A percentile compares a stretch with the other conserved stretches of the same genome.
Evolutionary conservation across 305 asterid genomes (phyloP).

Genomic region (Salvia sclarea): DNA sequence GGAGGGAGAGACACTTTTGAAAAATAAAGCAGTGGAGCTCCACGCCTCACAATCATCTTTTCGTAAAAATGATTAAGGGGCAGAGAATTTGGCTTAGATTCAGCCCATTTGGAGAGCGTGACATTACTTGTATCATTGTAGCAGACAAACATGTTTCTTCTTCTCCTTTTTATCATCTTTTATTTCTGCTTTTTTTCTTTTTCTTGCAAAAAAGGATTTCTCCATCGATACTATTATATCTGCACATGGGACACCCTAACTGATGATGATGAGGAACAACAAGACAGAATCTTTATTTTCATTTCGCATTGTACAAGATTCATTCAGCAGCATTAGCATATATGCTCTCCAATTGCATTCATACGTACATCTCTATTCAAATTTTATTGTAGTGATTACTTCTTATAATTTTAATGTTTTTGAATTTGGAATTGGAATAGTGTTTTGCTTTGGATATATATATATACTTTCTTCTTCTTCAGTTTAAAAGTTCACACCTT

Average conservation of each 20-base stretch:
- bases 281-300: conserved; percentile 12
- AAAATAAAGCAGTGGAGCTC: conserved; percentile 37
- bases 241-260: conserved; percentile 12
- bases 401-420: background rate
- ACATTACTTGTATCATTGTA: conserved; percentile 31
- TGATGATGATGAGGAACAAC: conserved; percentile 12
- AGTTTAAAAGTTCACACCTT: background rate
- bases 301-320: background rate
- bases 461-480: background rate
- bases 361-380: background rate
- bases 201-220: conserved; percentile 15
- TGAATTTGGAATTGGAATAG: too few relatives aligned
- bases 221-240: conserved; percentile 11
- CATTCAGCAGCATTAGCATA: conserved; percentile 5
- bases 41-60: conserved; percentile 41
- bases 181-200: background rate
- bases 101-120: conserved; percentile 40
- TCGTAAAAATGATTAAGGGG: conserved; percentile 26
- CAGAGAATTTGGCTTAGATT: conserved; percentile 30
- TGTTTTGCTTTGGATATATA: too few relatives aligned
- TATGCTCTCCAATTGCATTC: background rate
- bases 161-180: background rate
- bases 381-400: background rate
- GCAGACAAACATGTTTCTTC: conserved; percentile 38
- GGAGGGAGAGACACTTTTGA: conserved; percentile 10